Evolutionary conservation across 2,329 filamentous ascomycete genomes (phyloP).

Genomic region (Kalmusia sp.): DNA sequence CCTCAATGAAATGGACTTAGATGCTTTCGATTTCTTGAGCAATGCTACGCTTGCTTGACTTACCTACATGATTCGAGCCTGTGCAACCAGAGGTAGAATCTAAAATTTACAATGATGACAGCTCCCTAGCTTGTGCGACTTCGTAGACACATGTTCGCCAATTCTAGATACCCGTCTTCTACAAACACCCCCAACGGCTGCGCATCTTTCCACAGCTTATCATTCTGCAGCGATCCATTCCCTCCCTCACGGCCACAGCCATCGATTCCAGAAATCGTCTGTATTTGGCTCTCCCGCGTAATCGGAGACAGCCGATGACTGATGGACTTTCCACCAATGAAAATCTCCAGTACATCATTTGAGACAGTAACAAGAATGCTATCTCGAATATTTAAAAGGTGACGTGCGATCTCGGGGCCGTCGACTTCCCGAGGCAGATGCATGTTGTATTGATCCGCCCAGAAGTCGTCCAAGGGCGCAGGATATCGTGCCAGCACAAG

Average conservation of each 20-base stretch:
- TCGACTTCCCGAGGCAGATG: slow-evolving; percentile 42
- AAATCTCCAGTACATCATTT: slow-evolving; percentile 12
- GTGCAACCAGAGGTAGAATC: neutral
- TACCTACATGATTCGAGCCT: neutral
- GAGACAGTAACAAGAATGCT: slow-evolving; percentile 1
- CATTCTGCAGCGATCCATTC: too few species aligned
- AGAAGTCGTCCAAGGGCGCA: slow-evolving; percentile 48
- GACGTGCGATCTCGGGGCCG: slow-evolving; percentile 45
- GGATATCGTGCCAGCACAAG: slow-evolving; percentile 40
- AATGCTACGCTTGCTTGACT: neutral
- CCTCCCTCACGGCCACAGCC: too few species aligned
- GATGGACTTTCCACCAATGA: slow-evolving; percentile 19
- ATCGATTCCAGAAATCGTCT: too few species aligned
- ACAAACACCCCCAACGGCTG: slow-evolving; percentile 19
- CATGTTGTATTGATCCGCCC: slow-evolving; percentile 47
- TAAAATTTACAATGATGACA: neutral
- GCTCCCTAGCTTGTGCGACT: neutral
- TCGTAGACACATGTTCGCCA: slow-evolving; percentile 1
- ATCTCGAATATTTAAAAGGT: slow-evolving; percentile 21
- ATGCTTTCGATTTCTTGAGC: slow-evolving; percentile 5
- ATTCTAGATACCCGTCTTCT: slow-evolving; percentile 11
- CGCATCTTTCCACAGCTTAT: neutral
- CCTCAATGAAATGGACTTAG: neutral
- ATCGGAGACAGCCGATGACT: slow-evolving; percentile 17
- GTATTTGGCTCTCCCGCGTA: too few species aligned